These are phyloP conservation scores for Parvularia atlantis DNA, from an alignment of 78 protist species.

Conservation along the genomic window DNA sequence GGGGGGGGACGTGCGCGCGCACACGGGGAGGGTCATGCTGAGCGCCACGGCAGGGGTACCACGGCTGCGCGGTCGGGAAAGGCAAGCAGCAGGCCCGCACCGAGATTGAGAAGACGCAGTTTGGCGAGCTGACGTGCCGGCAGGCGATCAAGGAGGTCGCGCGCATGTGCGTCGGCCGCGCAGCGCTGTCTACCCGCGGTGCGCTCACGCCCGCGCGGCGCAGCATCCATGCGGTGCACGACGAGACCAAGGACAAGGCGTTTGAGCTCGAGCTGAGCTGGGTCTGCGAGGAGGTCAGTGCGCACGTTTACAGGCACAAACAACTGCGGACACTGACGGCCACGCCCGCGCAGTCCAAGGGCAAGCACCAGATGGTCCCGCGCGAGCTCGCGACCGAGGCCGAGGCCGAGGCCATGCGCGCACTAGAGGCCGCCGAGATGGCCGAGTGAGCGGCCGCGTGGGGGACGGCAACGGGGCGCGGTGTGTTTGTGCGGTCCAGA, in stretches of 20 bases:
- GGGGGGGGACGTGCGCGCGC: too few relatives aligned
- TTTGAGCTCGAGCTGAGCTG: constrained; percentile 88
- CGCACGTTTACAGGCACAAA: too few relatives aligned
- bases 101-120: too few relatives aligned
- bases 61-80: constrained; percentile 74
- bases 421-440: too few relatives aligned
- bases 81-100: too few relatives aligned
- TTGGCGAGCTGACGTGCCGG: constrained; percentile 40
- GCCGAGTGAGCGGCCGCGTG: too few relatives aligned
- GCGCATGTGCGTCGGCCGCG: constrained; percentile 37
- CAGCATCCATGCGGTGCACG: constrained; percentile 80
- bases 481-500: too few relatives aligned
- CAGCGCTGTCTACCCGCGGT: not conserved
- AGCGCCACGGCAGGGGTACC: constrained; percentile 52
- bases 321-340: too few relatives aligned
- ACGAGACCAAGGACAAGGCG: constrained; percentile 88
- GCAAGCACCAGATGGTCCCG: not conserved
- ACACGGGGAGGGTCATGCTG: too few relatives aligned
- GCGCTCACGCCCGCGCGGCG: not conserved
- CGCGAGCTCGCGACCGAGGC: not conserved
- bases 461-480: too few relatives aligned
- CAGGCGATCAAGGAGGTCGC: constrained; percentile 85
- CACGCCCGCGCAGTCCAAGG: not conserved
- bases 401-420: not conserved
- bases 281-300: constrained; percentile 61